These are phyloP conservation scores for Ogataea paradorogensis DNA, from an alignment of 805 yeast genomes.

Conservation along the genomic window DNA sequence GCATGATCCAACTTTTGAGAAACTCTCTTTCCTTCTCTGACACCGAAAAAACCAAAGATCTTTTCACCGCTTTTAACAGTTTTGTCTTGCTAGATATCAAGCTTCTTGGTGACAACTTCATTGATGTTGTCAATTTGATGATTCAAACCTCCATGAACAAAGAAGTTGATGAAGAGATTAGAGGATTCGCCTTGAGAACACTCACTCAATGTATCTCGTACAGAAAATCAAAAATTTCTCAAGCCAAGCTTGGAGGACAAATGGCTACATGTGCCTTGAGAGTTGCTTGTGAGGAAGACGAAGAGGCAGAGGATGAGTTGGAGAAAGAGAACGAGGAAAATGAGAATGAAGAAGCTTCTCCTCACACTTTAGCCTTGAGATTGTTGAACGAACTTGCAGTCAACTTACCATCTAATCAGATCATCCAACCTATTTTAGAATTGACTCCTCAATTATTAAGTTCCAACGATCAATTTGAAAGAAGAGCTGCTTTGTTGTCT, in stretches of 20 bases:
- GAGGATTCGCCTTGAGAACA: conserved; percentile 81
- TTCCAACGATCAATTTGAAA: conserved; percentile 67
- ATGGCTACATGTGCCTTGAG: conserved; percentile 70
- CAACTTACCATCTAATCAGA: conserved; percentile 91
- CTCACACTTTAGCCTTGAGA: conserved; percentile 74
- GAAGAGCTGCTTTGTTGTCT: conserved; percentile 83
- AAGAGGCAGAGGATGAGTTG: conserved; percentile 71
- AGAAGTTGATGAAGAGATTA: conserved; percentile 71
- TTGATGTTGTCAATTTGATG: conserved; percentile 68
- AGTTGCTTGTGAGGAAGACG: conserved; percentile 78
- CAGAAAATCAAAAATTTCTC: conserved; percentile 75
- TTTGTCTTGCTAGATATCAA: conserved; percentile 73
- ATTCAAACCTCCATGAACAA: conserved; percentile 69
- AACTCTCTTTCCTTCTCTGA: conserved; percentile 72
- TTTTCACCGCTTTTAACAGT: conserved; percentile 83
- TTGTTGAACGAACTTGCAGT: conserved; percentile 73
- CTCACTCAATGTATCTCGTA: conserved; percentile 73
- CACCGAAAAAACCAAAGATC: conserved; percentile 62
- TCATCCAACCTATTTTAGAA: conserved; percentile 73
- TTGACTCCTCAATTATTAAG: conserved; percentile 55
- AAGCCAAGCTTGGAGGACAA: conserved; percentile 80
- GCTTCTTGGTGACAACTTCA: conserved; percentile 71
- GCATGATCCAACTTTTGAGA: conserved; percentile 76
- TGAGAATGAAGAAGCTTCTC: conserved; percentile 88
- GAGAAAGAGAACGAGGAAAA: conserved; percentile 84